Evolutionary conservation across 768 basidiomycete species (phyloP), one percentile per base, ranked within the genome.

Genomic region (Botryobasidium botryosum): DNA sequence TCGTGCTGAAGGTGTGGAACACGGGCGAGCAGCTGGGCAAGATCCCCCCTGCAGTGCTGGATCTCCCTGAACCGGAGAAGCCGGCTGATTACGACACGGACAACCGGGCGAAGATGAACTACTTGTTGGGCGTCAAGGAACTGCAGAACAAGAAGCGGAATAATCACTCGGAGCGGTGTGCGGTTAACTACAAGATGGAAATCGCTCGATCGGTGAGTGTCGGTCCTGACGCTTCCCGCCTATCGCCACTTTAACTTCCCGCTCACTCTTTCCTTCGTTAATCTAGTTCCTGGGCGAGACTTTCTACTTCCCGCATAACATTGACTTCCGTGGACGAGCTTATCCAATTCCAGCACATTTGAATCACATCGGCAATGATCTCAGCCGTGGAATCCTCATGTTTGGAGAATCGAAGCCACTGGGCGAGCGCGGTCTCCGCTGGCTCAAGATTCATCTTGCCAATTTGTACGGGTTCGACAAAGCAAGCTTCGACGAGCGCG

Each of bases 341-440:
- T 99, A 99, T 57, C 92, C 94, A 8, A 79, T 94, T 35, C 91
- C 92, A 1, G 88, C 91, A 3, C 87, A 96, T 65, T 68, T 99
- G 43, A 88, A 79, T 54, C 92, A 97, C 53, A 82, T 96, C 44
- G 91, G 92, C 6, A 87, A 99, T 58, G 92, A 99, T 59, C 68
- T 97, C 18, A 77, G 75, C 42, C 78, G 92, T 55, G 83, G 90
- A 3, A 63, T 99, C 35, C 70, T 99, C 23, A 71, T 68, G 42
- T 99, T 99, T 50, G 84, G 70, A 4, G 81, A 82, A 37, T 63
- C 69, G 31, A 81, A 78, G 56, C 76, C 80, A 1, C 69, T 99
- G 2, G 88, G 87, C 33, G 74, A 70, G 50, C 74, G 77, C 7
- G 94, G 94, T 24, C 63, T 97, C 28, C 72, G 81, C 3, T 96